A percentile compares a stretch with the other conserved stretches of the same genome.
These are phyloP conservation scores for Litchi chinensis DNA, from an alignment of 345 rosid species.

Conservation along the genomic window DNA sequence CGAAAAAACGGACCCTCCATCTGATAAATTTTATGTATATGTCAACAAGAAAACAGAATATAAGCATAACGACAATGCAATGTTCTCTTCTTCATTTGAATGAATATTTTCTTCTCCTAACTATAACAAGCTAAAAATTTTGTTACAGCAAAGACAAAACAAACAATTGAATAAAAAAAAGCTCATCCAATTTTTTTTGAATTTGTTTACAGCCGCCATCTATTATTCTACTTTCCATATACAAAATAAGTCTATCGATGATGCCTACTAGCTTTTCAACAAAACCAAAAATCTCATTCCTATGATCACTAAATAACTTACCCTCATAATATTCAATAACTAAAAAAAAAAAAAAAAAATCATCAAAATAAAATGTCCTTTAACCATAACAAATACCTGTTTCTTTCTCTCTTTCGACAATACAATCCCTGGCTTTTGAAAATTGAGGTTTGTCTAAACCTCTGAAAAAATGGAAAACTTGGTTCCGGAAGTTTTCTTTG, in stretches of 20 bases:
- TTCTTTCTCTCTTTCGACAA: neutral
- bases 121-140: too few species aligned
- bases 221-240: neutral
- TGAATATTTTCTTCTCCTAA: too few species aligned
- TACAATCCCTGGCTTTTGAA: neutral
- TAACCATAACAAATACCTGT: neutral
- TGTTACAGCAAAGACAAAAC: neutral
- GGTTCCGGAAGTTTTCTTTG: neutral
- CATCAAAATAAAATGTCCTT: too few species aligned
- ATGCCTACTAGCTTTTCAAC: neutral
- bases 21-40: too few species aligned
- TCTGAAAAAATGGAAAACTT: neutral
- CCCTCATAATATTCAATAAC: neutral
- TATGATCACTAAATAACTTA: neutral
- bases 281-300: neutral
- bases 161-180: neutral
- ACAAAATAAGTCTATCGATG: neutral
- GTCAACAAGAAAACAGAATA: too few species aligned
- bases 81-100: too few species aligned
- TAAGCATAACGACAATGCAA: too few species aligned
- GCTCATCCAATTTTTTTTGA: neutral
- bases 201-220: slow-evolving; percentile 1
- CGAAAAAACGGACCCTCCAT: too few species aligned
- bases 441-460: neutral
- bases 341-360: neutral